Evolutionary conservation across 768 basidiomycete genomes (phyloP).

Genomic region (Rhizopogon rudus): DNA sequence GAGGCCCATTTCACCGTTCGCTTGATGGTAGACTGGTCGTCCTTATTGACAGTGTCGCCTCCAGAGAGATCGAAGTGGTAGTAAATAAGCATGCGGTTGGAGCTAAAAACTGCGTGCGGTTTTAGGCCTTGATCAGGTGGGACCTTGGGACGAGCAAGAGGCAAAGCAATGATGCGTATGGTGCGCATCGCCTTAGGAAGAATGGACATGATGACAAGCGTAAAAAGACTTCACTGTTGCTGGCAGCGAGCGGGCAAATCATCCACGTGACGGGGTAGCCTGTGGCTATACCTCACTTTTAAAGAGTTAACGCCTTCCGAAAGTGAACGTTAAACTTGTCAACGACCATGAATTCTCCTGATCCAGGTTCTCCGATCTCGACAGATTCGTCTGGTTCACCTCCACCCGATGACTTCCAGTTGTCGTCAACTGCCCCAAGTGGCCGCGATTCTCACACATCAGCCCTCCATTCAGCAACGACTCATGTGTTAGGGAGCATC

Average conservation of each 20-base stretch:
- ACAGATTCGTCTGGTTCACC: slow-evolving; percentile 34
- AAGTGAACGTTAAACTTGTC: no score
- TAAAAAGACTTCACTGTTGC: background rate
- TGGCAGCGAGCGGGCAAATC: background rate
- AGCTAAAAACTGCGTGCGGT: slow-evolving; percentile 4
- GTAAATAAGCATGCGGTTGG: slow-evolving; percentile 30
- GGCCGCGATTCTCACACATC: slow-evolving; percentile 25
- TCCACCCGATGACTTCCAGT: slow-evolving; percentile 30
- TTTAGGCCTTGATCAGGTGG: slow-evolving; percentile 6
- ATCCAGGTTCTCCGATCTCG: slow-evolving; percentile 31
- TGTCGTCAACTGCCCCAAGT: slow-evolving; percentile 4
- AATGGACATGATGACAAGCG: slow-evolving; percentile 9
- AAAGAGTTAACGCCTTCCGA: no score
- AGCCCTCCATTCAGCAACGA: slow-evolving; percentile 10
- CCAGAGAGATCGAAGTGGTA: slow-evolving; percentile 34
- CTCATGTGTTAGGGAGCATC: slow-evolving; percentile 14
- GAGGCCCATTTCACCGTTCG: slow-evolving; percentile 40
- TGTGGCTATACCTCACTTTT: no score
- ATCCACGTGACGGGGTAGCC: background rate
- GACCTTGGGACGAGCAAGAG: slow-evolving; percentile 26
- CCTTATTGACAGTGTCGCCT: slow-evolving; percentile 31
- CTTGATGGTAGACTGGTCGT: slow-evolving; percentile 21
- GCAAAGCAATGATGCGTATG: slow-evolving; percentile 46
- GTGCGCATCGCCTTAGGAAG: slow-evolving; percentile 16
- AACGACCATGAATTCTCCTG: slow-evolving; percentile 30